A percentile compares a stretch with the other conserved stretches of the same genome.
These are phyloP conservation scores for peach (Prunus persica) DNA, from an alignment of 306 rosid species.

Conservation along the genomic window DNA sequence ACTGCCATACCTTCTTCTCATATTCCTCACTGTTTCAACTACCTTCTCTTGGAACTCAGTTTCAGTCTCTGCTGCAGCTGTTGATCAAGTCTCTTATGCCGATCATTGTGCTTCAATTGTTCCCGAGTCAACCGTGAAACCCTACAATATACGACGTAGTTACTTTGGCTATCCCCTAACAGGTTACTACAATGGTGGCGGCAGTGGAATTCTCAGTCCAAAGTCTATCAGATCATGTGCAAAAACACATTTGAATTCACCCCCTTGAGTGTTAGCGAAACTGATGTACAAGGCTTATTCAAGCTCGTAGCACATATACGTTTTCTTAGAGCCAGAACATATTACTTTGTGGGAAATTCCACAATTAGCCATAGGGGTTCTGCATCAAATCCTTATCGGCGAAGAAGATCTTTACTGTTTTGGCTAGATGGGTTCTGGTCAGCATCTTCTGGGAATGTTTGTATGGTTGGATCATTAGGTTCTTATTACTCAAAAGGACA, in stretches of 20 bases:
- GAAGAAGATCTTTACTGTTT: background rate
- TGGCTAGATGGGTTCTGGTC: slow-evolving; percentile 57
- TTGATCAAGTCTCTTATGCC: slow-evolving; percentile 16
- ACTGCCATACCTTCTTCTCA: background rate
- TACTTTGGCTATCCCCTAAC: background rate
- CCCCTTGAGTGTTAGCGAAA: slow-evolving; percentile 5
- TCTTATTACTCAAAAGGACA: background rate
- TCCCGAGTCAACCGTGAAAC: slow-evolving; percentile 17
- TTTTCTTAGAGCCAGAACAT: background rate
- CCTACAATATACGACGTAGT: background rate
- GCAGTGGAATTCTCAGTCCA: background rate
- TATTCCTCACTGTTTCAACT: slow-evolving; percentile 19
- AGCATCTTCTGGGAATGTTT: slow-evolving; percentile 40
- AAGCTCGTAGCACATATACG: slow-evolving; percentile 24
- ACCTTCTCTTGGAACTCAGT: background rate
- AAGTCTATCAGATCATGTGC: background rate
- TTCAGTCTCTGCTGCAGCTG: slow-evolving; percentile 20
- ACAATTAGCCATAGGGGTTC: background rate
- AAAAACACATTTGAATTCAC: slow-evolving; percentile 2
- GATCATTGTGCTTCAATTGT: slow-evolving; percentile 41
- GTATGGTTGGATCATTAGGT: slow-evolving; percentile 42
- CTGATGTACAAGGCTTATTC: slow-evolving; percentile 31
- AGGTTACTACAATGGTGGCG: slow-evolving; percentile 41
- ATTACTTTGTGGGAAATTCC: slow-evolving; percentile 17
- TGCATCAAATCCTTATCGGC: background rate